Conservation (phyloP, 225 moss, liverwort and hornwort species). For the Takakia lepidozioides region DNA sequence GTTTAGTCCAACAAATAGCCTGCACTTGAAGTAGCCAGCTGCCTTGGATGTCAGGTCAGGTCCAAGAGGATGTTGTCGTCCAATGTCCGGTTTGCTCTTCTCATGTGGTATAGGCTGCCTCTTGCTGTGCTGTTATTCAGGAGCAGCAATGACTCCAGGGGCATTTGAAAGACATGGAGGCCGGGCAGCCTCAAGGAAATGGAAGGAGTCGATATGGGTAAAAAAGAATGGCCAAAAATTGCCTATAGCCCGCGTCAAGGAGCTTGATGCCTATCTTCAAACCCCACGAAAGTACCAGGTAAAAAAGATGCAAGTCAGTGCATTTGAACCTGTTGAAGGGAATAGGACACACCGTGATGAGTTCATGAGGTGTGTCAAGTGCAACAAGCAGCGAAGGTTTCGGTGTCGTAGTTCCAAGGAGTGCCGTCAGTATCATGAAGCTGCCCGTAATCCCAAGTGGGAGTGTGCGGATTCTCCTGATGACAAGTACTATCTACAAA, state of each 20-base stretch:
- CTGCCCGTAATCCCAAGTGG: slow-evolving; percentile 1
- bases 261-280: slow-evolving; percentile 6
- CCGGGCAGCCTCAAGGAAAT: slow-evolving; percentile 13
- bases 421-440: slow-evolving; percentile 1
- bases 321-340: neutral
- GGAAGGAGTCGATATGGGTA: slow-evolving; percentile 14
- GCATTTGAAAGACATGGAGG: slow-evolving; percentile 15
- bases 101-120: no score
- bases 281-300: slow-evolving; percentile 4
- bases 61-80: no score
- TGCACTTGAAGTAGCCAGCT: no score
- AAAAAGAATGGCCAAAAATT: neutral
- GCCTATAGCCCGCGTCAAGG: slow-evolving; percentile 10
- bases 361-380: neutral
- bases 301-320: neutral
- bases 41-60: no score
- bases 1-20: no score
- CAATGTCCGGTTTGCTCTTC: no score
- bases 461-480: slow-evolving; percentile 7
- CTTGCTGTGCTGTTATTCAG: neutral
- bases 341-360: slow-evolving; percentile 1
- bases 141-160: slow-evolving; percentile 5
- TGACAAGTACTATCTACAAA: slow-evolving; percentile 1
- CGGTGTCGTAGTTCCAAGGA: slow-evolving; percentile 1
- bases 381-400: slow-evolving; percentile 1